phyloP scores from a whole-genome alignment of 2,329 filamentous ascomycete species.

The Aspergillus sp. region DNA sequence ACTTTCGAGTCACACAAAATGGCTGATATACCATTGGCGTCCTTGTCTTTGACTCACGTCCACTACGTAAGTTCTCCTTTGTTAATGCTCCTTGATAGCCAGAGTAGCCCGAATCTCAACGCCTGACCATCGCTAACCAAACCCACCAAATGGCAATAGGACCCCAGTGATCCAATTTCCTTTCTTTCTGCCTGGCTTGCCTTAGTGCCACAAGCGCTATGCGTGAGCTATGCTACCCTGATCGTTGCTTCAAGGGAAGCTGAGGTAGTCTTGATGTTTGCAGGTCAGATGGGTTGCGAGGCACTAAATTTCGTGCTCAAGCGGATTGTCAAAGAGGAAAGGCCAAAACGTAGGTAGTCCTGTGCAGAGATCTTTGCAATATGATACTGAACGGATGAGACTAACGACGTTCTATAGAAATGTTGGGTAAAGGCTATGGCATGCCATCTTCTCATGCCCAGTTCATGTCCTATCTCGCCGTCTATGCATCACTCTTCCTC shows the following conservation, averaged over 20 bases:
- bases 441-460: constrained; percentile 97
- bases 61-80: constrained; percentile 74
- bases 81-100: neutral
- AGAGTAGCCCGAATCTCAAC: neutral
- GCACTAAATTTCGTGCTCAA: constrained; percentile 88
- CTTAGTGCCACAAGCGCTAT: constrained; percentile 87
- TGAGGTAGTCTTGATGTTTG: constrained; percentile 87
- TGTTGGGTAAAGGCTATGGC: constrained; percentile 89
- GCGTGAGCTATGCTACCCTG: constrained; percentile 84
- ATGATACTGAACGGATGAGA: neutral
- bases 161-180: constrained; percentile 81
- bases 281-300: constrained; percentile 88
- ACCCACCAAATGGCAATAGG: constrained; percentile 53
- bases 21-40: constrained; percentile 66
- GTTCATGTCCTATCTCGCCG: constrained; percentile 88
- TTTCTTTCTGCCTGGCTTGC: constrained; percentile 91
- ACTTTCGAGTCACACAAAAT: constrained; percentile 18
- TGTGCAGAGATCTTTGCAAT: neutral
- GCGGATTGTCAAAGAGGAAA: constrained; percentile 86
- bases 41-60: constrained; percentile 91
- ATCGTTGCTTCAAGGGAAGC: constrained; percentile 89
- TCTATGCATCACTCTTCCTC: constrained; percentile 82
- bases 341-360: constrained; percentile 68
- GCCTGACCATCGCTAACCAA: constrained; percentile 6
- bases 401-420: constrained; percentile 47